Evolutionary conservation across 2,329 filamentous ascomycete genomes (phyloP).

Genomic region (Aureobasidium sp.): DNA sequence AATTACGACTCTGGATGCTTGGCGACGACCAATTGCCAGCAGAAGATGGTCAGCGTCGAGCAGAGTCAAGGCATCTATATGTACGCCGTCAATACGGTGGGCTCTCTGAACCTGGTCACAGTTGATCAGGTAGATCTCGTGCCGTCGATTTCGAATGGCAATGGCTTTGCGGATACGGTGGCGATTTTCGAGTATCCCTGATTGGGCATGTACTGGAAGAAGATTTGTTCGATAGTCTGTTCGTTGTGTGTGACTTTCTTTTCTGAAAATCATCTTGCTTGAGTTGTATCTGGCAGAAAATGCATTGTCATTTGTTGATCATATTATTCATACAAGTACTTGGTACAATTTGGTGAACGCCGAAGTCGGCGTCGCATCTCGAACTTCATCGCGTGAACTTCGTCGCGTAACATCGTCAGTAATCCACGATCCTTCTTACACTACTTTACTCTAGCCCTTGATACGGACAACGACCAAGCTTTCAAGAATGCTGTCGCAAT

Average conservation of each 20-base stretch:
- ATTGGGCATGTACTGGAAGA: neutral
- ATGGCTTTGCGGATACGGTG: slow-evolving; percentile 23
- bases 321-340: neutral
- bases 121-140: slow-evolving; percentile 25
- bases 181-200: slow-evolving; percentile 29
- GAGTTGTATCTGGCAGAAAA: neutral
- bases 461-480: neutral
- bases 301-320: neutral
- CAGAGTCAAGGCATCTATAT: slow-evolving; percentile 19
- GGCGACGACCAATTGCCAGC: slow-evolving; percentile 61
- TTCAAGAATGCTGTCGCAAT: neutral
- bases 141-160: slow-evolving; percentile 21
- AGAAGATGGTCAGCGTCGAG: slow-evolving; percentile 69
- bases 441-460: neutral
- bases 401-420: neutral
- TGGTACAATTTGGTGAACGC: neutral
- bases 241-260: neutral
- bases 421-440: neutral
- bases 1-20: slow-evolving; percentile 71
- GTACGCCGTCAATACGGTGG: slow-evolving; percentile 21
- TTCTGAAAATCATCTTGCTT: neutral
- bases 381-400: neutral
- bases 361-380: neutral
- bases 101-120: slow-evolving; percentile 21
- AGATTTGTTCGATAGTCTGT: neutral